These are phyloP conservation scores for Aethionema arabicum DNA, from an alignment of 345 rosid genomes.

Conservation along the genomic window DNA sequence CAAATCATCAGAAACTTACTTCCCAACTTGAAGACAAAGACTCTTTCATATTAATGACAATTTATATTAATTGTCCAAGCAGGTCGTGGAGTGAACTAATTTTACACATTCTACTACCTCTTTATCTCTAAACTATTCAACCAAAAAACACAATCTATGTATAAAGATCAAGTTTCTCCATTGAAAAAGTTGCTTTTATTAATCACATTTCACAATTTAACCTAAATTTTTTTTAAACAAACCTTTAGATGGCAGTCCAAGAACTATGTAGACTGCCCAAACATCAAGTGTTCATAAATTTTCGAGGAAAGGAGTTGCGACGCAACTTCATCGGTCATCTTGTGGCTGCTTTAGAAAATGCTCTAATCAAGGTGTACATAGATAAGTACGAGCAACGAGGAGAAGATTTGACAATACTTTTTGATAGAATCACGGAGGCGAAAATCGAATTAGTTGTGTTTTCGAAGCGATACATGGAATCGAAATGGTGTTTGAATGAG, in stretches of 20 bases:
- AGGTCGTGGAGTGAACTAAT: conserved; percentile 23
- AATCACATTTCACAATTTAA: no score
- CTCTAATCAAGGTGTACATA: conserved; percentile 22
- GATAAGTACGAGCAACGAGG: conserved; percentile 15
- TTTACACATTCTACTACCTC: not conserved
- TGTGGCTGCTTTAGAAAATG: not conserved
- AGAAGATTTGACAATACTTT: not conserved
- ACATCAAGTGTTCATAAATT: conserved; percentile 33
- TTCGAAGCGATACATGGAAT: conserved; percentile 19
- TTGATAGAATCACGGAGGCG: conserved; percentile 16
- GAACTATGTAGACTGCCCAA: conserved; percentile 2
- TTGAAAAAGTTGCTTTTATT: no score
- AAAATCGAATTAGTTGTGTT: conserved; percentile 19
- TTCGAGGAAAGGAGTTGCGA: conserved; percentile 30
- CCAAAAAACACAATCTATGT: no score
- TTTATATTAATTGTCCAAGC: conserved; percentile 1
- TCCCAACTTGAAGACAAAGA: not conserved
- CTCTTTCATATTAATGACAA: conserved; percentile 1
- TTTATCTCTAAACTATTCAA: no score
- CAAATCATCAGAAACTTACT: not conserved
- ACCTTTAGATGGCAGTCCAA: not conserved
- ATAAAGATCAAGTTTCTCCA: no score
- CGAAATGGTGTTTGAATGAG: conserved; percentile 19
- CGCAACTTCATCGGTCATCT: conserved; percentile 13
- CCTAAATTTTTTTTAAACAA: no score